Evolutionary conservation across 1,284 basidiomycete genomes (phyloP).

Genomic region (Naganishia liquefaciens): DNA sequence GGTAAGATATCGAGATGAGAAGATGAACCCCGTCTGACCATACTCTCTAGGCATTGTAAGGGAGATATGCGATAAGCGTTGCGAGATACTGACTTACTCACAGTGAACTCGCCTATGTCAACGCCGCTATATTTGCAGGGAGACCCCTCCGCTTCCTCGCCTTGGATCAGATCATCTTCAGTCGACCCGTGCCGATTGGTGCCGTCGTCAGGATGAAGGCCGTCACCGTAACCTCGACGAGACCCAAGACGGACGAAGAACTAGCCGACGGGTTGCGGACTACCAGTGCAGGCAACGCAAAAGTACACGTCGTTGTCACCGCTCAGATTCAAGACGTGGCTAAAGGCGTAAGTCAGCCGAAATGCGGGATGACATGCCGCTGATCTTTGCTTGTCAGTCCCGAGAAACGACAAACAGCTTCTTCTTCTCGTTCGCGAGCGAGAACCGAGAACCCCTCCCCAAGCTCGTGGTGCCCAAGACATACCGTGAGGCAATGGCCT

Average conservation of each 20-base stretch:
- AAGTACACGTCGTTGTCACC: constrained; percentile 69
- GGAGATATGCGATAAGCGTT: background rate
- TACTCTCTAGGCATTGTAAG: constrained; percentile 18
- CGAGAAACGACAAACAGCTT: constrained; percentile 56
- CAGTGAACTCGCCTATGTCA: constrained; percentile 70
- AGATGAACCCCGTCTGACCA: background rate
- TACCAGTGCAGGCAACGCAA: constrained; percentile 38
- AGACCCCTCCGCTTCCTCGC: constrained; percentile 70
- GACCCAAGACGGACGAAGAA: constrained; percentile 38
- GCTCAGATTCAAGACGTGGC: constrained; percentile 74
- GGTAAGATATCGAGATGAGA: constrained; percentile 49
- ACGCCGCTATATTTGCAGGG: constrained; percentile 68
- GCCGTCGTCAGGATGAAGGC: constrained; percentile 72
- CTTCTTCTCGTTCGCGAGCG: constrained; percentile 52
- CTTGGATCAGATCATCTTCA: constrained; percentile 75
- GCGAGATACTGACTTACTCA: constrained; percentile 8
- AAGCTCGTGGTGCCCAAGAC: constrained; percentile 64
- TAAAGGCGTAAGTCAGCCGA: constrained; percentile 61
- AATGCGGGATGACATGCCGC: background rate
- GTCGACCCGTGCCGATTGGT: constrained; percentile 76
- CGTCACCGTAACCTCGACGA: constrained; percentile 57
- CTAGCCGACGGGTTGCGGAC: constrained; percentile 33
- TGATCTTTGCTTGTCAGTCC: constrained; percentile 62
- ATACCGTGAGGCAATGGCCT: constrained; percentile 72
- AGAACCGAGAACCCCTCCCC: constrained; percentile 52